A percentile compares a stretch with the other conserved stretches of the same genome.
Conservation (phyloP, 768 basidiomycete genomes). For the Melanogaster broomeanus region DNA sequence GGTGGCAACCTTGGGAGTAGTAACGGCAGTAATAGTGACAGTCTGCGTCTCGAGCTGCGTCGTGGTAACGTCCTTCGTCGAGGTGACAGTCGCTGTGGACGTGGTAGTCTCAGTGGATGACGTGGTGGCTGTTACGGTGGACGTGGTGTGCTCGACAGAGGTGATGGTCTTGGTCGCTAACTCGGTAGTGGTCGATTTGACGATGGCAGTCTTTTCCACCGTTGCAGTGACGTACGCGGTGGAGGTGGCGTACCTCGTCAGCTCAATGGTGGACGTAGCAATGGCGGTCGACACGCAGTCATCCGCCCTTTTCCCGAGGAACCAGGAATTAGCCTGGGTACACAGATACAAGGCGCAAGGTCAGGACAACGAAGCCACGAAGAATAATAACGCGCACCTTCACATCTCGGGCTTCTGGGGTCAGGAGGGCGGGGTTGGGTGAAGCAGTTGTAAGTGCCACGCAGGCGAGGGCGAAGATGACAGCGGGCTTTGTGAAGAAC, state of each 20-base stretch:
- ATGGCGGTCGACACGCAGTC: background rate
- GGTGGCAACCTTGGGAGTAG: background rate
- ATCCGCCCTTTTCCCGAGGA: background rate
- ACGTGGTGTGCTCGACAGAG: background rate
- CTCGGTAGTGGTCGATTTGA: background rate
- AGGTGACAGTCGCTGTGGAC: background rate
- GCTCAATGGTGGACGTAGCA: background rate
- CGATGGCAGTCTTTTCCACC: background rate
- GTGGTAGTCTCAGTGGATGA: background rate
- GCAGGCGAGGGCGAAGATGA: conserved; percentile 1
- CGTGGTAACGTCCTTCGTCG: background rate
- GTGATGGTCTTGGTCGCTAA: background rate
- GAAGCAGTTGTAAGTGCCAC: background rate
- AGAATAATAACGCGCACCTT: background rate
- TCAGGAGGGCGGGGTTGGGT: background rate
- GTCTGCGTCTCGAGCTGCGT: background rate
- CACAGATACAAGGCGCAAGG: background rate
- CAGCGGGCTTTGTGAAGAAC: background rate
- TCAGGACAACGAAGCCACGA: background rate
- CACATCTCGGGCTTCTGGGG: background rate
- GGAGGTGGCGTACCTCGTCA: background rate
- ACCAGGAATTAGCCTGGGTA: background rate
- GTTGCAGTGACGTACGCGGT: background rate
- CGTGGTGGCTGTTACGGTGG: background rate
- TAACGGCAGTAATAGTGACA: background rate